Conservation (phyloP, 176 grass and related monocot genomes). For the Musa troglodytarum region DNA sequence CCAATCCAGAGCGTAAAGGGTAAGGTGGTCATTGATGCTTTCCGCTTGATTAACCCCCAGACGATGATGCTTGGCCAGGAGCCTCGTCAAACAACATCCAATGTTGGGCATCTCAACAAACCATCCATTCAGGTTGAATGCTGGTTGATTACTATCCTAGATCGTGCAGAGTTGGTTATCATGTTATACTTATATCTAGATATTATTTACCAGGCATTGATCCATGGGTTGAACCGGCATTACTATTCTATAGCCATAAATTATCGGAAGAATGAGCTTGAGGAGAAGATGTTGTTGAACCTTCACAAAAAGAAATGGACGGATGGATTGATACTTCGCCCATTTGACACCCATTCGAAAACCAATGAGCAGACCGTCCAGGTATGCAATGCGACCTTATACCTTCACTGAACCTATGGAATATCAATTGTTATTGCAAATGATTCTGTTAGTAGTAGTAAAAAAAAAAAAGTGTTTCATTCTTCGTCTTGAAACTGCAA, state of each 20-base stretch:
- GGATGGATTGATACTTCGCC: slow-evolving; percentile 68
- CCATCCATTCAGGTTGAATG: slow-evolving; percentile 82
- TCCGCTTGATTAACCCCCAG: slow-evolving; percentile 95
- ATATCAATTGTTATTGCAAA: background rate
- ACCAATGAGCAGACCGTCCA: slow-evolving; percentile 95
- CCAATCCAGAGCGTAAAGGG: slow-evolving; percentile 98
- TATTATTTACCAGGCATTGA: slow-evolving; percentile 50
- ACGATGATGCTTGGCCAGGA: slow-evolving; percentile 99
- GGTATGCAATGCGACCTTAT: slow-evolving; percentile 18
- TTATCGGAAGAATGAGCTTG: slow-evolving; percentile 95
- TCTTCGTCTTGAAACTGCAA: background rate
- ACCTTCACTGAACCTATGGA: background rate
- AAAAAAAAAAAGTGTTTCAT: background rate
- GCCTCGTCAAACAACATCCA: slow-evolving; percentile 89
- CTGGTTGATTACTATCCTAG: background rate
- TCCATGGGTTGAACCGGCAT: slow-evolving; percentile 92
- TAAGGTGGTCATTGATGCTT: slow-evolving; percentile 98
- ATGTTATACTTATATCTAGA: slow-evolving; percentile 14
- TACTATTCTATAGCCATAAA: slow-evolving; percentile 99
- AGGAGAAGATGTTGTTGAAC: slow-evolving; percentile 94
- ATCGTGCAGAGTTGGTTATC: background rate
- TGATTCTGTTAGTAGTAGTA: background rate
- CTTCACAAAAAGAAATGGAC: slow-evolving; percentile 99
- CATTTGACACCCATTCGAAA: slow-evolving; percentile 73
- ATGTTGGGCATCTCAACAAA: slow-evolving; percentile 97